Evolutionary conservation across 495 filamentous ascomycete genomes (phyloP), one percentile per base, ranked within the genome.

Genomic region (Schizothecium vesticola): DNA sequence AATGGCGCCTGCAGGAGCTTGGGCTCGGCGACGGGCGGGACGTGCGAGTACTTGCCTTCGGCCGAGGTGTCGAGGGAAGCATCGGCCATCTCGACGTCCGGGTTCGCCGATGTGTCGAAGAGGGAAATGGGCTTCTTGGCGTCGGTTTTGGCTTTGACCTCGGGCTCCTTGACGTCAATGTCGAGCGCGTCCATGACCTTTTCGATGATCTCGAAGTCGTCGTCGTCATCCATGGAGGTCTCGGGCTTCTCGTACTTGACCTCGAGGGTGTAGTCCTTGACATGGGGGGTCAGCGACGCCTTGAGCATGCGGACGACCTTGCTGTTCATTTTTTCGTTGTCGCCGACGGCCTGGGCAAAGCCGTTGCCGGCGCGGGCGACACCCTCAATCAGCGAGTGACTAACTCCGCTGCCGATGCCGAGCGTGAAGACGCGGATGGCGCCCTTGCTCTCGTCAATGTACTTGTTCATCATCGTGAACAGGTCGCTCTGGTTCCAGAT

Each of bases 291-390:
- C 28, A 92, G 71, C 0, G 87, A 87, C 0, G 84, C 88, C 70
- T 91, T 91, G 57, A 93, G 77, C 87, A 92, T 91, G 9, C 89
- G 82, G 9, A 92, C 81, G 5, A 92, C 82, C 74, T 90, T 90
- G 63, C 75, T 81, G 67, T 88, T 85, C 66, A 89, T 81, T 69
- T 84, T 83, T 67, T 91, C 89, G 11, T 80, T 77, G 26, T 81
- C 73, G 7, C 80, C 80, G 0, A 91, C 89, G 0, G 82, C 72
- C 74, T 91, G 89, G 1, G 86, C 80, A 69, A 91, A 90, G 9
- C 90, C 90, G 71, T 87, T 87, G 4, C 89, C 89, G 31, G 88
- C 87, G 56, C 83, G 78, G 1, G 89, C 86, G 57, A 91, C 79
- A 1, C 90, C 90, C 65, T 92, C 88, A 43, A 92, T 85, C 3